Percentiles rank a stretch among this genome's conserved stretches.
Conservation (phyloP, 2,329 filamentous ascomycete genomes). For the Pyrenophora teres region DNA sequence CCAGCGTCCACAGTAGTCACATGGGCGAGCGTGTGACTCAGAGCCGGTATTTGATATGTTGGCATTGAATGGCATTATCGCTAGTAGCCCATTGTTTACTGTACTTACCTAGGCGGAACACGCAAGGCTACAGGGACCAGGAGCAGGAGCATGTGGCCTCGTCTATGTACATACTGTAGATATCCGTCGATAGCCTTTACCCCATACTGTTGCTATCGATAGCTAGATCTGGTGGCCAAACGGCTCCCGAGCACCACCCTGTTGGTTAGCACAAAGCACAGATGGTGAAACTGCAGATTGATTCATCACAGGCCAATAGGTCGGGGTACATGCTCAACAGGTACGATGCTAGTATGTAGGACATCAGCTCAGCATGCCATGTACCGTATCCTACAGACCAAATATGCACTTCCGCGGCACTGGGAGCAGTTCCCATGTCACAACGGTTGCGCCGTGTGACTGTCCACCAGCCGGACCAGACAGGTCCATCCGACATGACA, state of each 20-base stretch:
- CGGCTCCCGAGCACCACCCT: slow-evolving; percentile 15
- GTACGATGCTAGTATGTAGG: not conserved
- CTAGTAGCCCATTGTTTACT: slow-evolving; percentile 21
- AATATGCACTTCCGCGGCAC: slow-evolving; percentile 7
- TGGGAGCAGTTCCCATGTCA: slow-evolving; percentile 1
- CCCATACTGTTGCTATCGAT: slow-evolving; percentile 18
- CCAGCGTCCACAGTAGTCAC: slow-evolving; percentile 15
- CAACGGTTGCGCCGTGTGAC: slow-evolving; percentile 6
- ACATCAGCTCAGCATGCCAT: not conserved
- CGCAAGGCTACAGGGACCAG: slow-evolving; percentile 21
- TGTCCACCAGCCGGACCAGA: not conserved
- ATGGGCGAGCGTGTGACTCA: slow-evolving; percentile 22
- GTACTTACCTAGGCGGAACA: slow-evolving; percentile 8
- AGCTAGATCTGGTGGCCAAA: slow-evolving; percentile 25
- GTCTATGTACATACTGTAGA: too few species aligned
- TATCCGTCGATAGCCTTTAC: slow-evolving; percentile 5
- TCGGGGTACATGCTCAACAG: slow-evolving; percentile 5
- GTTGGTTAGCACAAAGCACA: slow-evolving; percentile 9
- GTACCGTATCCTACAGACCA: slow-evolving; percentile 13
- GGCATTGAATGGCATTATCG: slow-evolving; percentile 7
- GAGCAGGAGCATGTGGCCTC: slow-evolving; percentile 5
- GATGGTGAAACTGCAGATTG: slow-evolving; percentile 18
- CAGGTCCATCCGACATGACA: slow-evolving; percentile 3
- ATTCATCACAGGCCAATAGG: slow-evolving; percentile 12
- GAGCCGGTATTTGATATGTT: slow-evolving; percentile 6